A percentile compares a stretch with the other conserved stretches of the same genome.
These are phyloP conservation scores for Sphaerosporella brunnea DNA, from an alignment of 495 filamentous ascomycete species.

Conservation along the genomic window DNA sequence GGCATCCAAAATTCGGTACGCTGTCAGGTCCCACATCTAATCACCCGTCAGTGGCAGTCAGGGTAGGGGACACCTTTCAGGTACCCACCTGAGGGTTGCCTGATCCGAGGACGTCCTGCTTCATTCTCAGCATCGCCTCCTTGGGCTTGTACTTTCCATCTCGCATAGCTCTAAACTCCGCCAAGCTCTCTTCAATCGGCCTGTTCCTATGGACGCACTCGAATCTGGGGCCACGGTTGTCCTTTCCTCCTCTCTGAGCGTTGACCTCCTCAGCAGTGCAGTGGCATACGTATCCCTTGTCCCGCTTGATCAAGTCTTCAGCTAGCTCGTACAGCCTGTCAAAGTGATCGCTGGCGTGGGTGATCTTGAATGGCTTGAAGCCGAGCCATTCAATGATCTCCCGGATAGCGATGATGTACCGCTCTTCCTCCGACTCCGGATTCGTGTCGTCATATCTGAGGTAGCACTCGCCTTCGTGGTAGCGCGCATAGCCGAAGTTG, in stretches of 20 bases:
- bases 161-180: conserved; percentile 74
- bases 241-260: conserved; percentile 58
- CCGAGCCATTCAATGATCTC: conserved; percentile 71
- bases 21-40: conserved; percentile 56
- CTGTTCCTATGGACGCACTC: conserved; percentile 64
- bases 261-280: conserved; percentile 58
- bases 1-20: conserved; percentile 55
- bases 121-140: conserved; percentile 83
- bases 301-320: conserved; percentile 60
- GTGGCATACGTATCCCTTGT: conserved; percentile 64
- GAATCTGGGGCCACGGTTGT: conserved; percentile 48
- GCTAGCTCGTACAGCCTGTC: conserved; percentile 71
- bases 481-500: conserved; percentile 88
- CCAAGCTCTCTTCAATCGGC: conserved; percentile 54
- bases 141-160: conserved; percentile 79
- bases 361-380: conserved; percentile 60
- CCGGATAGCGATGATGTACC: conserved; percentile 58
- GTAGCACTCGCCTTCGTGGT: conserved; percentile 60
- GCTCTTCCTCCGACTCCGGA: conserved; percentile 63
- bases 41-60: neutral
- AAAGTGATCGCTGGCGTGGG: conserved; percentile 67
- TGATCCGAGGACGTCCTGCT: conserved; percentile 44
- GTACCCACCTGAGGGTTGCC: conserved; percentile 53
- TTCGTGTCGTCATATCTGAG: conserved; percentile 68
- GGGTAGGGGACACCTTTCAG: neutral